These are phyloP conservation scores for Aspergillus udagawae DNA, from an alignment of 2,329 filamentous ascomycete genomes.

Conservation along the genomic window DNA sequence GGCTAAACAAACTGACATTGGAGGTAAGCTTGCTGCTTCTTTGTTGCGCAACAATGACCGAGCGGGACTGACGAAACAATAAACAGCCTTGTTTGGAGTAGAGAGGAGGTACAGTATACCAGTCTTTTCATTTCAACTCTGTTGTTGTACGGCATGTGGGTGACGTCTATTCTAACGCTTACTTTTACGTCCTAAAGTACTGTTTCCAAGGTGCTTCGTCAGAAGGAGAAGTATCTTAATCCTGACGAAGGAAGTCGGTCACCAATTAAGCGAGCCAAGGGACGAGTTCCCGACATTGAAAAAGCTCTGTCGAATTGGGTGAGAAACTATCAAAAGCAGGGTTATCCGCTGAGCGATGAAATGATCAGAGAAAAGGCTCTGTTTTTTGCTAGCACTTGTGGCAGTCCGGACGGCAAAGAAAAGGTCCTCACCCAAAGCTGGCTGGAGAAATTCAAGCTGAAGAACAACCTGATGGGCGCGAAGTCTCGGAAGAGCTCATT, in stretches of 20 bases:
- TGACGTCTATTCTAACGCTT: conserved; percentile 9
- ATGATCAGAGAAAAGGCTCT: conserved; percentile 79
- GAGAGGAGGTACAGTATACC: conserved; percentile 74
- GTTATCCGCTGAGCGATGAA: conserved; percentile 69
- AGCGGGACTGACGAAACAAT: conserved; percentile 14
- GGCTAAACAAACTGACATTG: conserved; percentile 94
- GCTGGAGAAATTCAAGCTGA: conserved; percentile 95
- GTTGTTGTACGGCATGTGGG: conserved; percentile 4
- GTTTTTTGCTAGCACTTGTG: conserved; percentile 72
- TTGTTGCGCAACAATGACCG: background rate
- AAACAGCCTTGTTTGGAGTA: conserved; percentile 78
- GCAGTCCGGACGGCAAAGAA: conserved; percentile 65
- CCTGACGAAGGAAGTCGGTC: conserved; percentile 74
- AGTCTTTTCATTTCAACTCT: background rate
- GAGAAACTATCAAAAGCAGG: conserved; percentile 72
- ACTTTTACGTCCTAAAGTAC: conserved; percentile 58
- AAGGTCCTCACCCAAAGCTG: conserved; percentile 71
- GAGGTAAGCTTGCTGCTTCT: conserved; percentile 53
- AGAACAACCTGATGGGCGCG: conserved; percentile 61
- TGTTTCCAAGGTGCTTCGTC: conserved; percentile 93
- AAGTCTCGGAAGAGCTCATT: conserved; percentile 52
- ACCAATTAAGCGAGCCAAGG: conserved; percentile 76
- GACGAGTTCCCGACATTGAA: conserved; percentile 87
- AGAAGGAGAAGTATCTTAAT: conserved; percentile 91
- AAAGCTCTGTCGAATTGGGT: conserved; percentile 85